Percentiles rank a stretch among this genome's conserved stretches.
phyloP scores from a whole-genome alignment of 192 early-diverging fungal genomes.

The Jimgerdemannia lactiflua region DNA sequence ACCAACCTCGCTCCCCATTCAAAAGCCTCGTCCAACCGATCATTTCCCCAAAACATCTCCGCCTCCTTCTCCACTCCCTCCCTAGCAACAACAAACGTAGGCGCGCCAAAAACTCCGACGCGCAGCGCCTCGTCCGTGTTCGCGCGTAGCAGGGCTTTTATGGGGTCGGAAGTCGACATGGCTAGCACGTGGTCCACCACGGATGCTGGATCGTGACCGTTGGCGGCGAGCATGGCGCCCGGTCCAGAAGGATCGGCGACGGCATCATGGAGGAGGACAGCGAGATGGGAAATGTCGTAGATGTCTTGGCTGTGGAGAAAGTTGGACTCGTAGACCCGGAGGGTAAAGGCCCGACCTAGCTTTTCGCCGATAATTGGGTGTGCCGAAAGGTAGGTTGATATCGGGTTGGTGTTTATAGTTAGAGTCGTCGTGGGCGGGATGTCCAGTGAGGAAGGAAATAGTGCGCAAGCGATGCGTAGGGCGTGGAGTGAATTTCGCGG shows the following conservation, averaged over 20 bases:
- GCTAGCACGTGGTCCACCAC: not conserved
- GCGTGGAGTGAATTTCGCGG: not conserved
- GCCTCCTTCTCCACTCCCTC: not conserved
- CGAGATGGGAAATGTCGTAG: not conserved
- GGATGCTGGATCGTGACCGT: not conserved
- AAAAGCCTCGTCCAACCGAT: not conserved
- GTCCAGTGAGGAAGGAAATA: not conserved
- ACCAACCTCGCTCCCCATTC: not conserved
- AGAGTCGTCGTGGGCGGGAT: not conserved
- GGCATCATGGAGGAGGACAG: not conserved
- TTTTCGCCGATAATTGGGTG: not conserved
- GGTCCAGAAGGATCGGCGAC: not conserved
- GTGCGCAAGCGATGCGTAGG: not conserved
- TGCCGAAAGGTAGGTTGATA: not conserved
- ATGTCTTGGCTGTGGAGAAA: not conserved
- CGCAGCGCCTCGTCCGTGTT: not conserved
- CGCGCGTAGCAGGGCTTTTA: not conserved
- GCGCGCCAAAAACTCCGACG: not conserved
- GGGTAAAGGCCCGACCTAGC: not conserved
- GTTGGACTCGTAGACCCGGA: not conserved
- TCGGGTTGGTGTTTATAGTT: not conserved
- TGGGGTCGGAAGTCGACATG: not conserved
- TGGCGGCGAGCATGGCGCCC: too few species aligned
- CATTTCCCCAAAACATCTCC: not conserved
- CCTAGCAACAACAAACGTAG: not conserved